Percentiles rank a stretch among this genome's conserved stretches.
Evolutionary conservation across 2,329 filamentous ascomycete genomes (phyloP).

Genomic region (Xylariales sp.): DNA sequence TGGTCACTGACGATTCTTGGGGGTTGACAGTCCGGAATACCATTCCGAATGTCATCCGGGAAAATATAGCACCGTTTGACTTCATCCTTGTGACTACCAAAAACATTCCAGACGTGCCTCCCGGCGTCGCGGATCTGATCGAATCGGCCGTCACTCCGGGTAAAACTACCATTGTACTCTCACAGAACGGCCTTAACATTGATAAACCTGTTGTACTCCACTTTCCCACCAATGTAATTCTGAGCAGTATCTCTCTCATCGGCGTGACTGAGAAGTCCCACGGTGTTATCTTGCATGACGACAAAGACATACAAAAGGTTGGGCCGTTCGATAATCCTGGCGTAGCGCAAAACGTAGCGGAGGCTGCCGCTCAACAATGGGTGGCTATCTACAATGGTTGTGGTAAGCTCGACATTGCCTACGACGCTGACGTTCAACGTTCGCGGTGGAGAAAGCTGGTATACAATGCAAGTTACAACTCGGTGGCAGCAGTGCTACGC

Average conservation of each 20-base stretch:
- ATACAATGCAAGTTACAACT: slow-evolving; percentile 47
- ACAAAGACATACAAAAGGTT: slow-evolving; percentile 44
- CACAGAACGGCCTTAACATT: slow-evolving; percentile 63
- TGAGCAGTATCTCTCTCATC: slow-evolving; percentile 50
- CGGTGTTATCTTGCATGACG: slow-evolving; percentile 48
- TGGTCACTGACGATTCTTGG: slow-evolving; percentile 7
- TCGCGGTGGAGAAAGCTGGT: slow-evolving; percentile 48
- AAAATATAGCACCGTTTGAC: slow-evolving; percentile 39
- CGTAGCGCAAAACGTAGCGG: slow-evolving; percentile 18
- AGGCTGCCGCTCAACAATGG: slow-evolving; percentile 35
- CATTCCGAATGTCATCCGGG: slow-evolving; percentile 38
- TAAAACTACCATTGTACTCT: slow-evolving; percentile 49
- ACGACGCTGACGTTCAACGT: slow-evolving; percentile 36
- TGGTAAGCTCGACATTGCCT: slow-evolving; percentile 37
- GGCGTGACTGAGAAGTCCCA: slow-evolving; percentile 42
- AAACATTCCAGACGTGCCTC: slow-evolving; percentile 49
- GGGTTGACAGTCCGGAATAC: slow-evolving; percentile 44
- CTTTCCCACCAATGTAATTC: slow-evolving; percentile 47
- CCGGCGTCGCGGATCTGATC: slow-evolving; percentile 44
- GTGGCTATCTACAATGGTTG: slow-evolving; percentile 41
- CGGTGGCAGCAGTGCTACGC: slow-evolving; percentile 44
- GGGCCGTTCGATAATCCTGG: slow-evolving; percentile 42
- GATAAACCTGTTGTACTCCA: slow-evolving; percentile 45
- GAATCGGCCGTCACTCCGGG: slow-evolving; percentile 44
- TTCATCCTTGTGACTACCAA: slow-evolving; percentile 56